Base-by-base conservation (phyloP, 345 rosid genomes). In the Aquilaria malaccensis region DNA sequence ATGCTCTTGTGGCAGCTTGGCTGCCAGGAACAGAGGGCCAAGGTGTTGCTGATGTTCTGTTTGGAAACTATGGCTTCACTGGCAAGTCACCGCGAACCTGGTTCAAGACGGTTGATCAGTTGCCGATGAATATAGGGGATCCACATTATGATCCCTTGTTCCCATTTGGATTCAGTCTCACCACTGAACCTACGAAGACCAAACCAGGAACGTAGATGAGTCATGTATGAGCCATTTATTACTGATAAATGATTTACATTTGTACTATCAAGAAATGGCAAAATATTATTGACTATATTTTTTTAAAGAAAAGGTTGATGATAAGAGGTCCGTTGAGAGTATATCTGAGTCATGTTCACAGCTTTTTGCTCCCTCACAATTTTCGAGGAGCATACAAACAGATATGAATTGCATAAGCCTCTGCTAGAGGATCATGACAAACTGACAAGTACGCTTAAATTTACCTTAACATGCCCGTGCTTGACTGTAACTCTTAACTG, bases 71-170 rank as follows among this genome's bases (percentile, higher is more conserved):
- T 55, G 81, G 75, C 7, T 81, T 81, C 67, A 79, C 76, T 0
- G 86, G 83, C 56, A 85, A 81, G 62, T 74, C 85, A 55, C 61
- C 88, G 7, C 63, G 80, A 6, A 79, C 88, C 29, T 87, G 91
- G 95, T 87, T 87, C 71, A 85, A 63, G 76, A 79, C 80, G 3
- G 84, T 85, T 57, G 83, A 82, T 54, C 91, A 84, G 70, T 72
- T 87, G 33, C 91, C 90, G 0, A 81, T 86, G 93, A 84, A 84
- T 63, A 77, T 80, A 30, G 89, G 87, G 2, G 89, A 84, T 80
- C 60, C 59, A 49, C 77, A 78, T 66, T 83, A 84, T 30, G 87
- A 86, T 56, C 83, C 87, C 43, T 72, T 82, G 46, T 84, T 73
- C 67, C 83, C 87, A 58, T 83, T 84, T 70, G 87, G 89, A 13